Percentiles rank a stretch among this genome's conserved stretches.
phyloP scores from a whole-genome alignment of 305 asterid genomes.

The Andrographis paniculata region DNA sequence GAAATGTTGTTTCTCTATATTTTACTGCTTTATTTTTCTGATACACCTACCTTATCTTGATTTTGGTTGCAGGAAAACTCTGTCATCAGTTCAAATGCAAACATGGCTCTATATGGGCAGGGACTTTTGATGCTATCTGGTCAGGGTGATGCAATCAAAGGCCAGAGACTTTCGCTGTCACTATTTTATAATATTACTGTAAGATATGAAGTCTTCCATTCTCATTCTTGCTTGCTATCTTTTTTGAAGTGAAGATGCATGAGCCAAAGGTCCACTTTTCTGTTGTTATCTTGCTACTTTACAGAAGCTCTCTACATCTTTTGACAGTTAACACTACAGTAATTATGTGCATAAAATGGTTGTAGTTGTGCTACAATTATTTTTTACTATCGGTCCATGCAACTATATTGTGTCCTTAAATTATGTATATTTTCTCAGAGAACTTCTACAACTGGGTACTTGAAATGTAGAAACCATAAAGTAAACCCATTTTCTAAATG shows the following conservation, averaged over 20 bases:
- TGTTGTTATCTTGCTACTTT: too few relatives aligned
- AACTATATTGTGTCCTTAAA: neutral
- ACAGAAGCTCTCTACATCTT: too few relatives aligned
- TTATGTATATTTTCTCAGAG: neutral
- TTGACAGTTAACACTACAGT: too few relatives aligned
- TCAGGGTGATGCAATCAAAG: slow-evolving; percentile 85
- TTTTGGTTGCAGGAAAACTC: slow-evolving; percentile 68
- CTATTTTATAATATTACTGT: slow-evolving; percentile 86
- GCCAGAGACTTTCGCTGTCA: slow-evolving; percentile 87
- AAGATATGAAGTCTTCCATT: slow-evolving; percentile 28
- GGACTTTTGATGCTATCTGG: slow-evolving; percentile 80
- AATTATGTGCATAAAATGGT: too few relatives aligned
- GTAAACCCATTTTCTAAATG: slow-evolving; percentile 5
- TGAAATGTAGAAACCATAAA: slow-evolving; percentile 14
- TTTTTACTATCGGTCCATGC: too few relatives aligned
- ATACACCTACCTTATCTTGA: slow-evolving; percentile 4
- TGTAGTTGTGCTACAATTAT: too few relatives aligned
- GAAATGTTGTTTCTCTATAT: slow-evolving; percentile 13
- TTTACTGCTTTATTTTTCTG: slow-evolving; percentile 13
- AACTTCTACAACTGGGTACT: slow-evolving; percentile 8
- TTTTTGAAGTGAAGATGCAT: too few relatives aligned
- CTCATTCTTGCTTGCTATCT: slow-evolving; percentile 6
- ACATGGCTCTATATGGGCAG: slow-evolving; percentile 84
- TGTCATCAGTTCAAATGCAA: slow-evolving; percentile 81
- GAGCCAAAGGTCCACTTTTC: too few relatives aligned